These are phyloP conservation scores for Backusella westeae DNA, from an alignment of 192 early-diverging fungal species.

Conservation along the genomic window DNA sequence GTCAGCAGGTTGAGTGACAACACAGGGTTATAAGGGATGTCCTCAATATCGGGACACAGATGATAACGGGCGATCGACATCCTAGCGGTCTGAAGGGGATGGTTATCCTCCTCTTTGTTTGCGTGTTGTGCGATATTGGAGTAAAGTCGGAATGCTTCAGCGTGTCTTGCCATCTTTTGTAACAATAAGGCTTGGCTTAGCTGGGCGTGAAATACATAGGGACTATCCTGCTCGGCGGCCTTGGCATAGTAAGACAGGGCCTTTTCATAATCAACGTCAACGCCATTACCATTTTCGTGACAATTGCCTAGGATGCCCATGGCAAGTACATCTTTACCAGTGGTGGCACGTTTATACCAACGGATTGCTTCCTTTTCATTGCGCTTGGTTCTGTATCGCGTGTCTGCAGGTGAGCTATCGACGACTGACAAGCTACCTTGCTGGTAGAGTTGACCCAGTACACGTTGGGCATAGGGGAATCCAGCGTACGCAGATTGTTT, in stretches of 20 bases:
- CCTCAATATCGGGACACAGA: conserved; percentile 20
- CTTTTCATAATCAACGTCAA: conserved; percentile 19
- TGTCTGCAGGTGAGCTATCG: neutral
- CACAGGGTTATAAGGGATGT: conserved; percentile 14
- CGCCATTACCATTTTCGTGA: conserved; percentile 39
- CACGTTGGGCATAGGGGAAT: conserved; percentile 26
- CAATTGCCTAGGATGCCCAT: conserved; percentile 31
- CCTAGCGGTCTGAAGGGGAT: conserved; percentile 6
- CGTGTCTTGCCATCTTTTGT: conserved; percentile 27
- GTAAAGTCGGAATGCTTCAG: conserved; percentile 29
- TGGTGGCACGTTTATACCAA: conserved; percentile 39
- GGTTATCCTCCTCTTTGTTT: neutral
- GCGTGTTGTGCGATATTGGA: neutral
- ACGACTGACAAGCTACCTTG: conserved; percentile 7
- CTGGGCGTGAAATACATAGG: conserved; percentile 21
- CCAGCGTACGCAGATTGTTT: conserved; percentile 21
- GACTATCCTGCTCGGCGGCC: conserved; percentile 24
- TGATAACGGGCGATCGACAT: conserved; percentile 33
- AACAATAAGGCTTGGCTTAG: conserved; percentile 25
- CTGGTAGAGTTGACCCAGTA: conserved; percentile 33
- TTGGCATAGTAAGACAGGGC: conserved; percentile 35
- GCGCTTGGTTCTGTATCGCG: neutral
- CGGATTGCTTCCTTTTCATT: conserved; percentile 29
- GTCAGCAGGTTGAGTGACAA: conserved; percentile 18
- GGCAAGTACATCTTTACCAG: conserved; percentile 30